Evolutionary conservation across 345 rosid species (phyloP), one percentile per base, ranked within the genome.

Genomic region (Linum tenue): DNA sequence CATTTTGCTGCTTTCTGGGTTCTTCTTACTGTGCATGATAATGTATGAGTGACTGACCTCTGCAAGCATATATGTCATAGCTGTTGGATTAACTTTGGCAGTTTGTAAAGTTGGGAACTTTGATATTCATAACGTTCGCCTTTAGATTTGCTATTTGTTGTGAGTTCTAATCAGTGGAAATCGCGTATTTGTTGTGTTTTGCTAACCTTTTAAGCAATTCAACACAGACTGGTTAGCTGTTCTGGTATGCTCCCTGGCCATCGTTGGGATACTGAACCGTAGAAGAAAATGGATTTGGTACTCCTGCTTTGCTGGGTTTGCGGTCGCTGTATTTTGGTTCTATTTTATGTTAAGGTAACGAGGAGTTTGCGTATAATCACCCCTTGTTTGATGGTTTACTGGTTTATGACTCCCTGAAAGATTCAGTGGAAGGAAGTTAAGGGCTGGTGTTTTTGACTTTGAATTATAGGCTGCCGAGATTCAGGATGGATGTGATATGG

Each of bases 401-500:
- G 7, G 39, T 39, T 53, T 22, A 22, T 55, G n/a, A 7, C 9
- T 15, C 2, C 17, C 3, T 55, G 15, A 56, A 43, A 37, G 17
- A 16, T 74, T 39, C 12, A 12, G 36, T 55, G 37, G 43, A 41
- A 63, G 62, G 16, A 60, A 11, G 40, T 40, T 35, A 5, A 15
- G 38, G 55, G 5, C 31, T 5, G 35, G 50, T 6, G 63, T 68
- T 11, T 67, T 72, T 37, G 51, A 10, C 35, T 74, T 37, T 70
- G 71, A 51, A 53, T 15, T 31, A 35, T 67, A 94, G 97, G 73
- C 55, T 86, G 79, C 83, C 92, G 22, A 90, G 77, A 73, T 90
- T 94, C 68, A 85, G 84, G 60, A 90, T 96, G 99, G 92, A 94
- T 75, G 79, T 79, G 31, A 75, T 88, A 44, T 94, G 97, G 99